These are phyloP conservation scores for Trichosporon sp. DNA, from an alignment of 1,284 basidiomycete genomes.

Conservation along the genomic window DNA sequence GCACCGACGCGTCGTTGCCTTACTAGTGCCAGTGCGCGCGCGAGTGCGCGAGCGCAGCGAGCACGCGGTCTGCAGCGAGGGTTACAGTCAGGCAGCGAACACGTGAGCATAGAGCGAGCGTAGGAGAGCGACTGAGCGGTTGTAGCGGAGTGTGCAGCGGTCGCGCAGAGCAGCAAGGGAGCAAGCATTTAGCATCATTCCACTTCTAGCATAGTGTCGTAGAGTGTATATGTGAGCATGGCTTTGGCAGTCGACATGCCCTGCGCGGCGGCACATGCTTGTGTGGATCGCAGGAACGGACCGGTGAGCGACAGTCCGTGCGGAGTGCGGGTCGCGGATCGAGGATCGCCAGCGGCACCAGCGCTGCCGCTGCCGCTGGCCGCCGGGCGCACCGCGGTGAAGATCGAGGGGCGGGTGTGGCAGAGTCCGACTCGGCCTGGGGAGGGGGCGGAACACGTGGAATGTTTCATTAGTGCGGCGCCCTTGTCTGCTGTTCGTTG, in stretches of 20 bases:
- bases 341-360: neutral
- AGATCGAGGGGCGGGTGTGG: neutral
- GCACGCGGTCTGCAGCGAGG: neutral
- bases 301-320: neutral
- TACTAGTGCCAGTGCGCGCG: neutral
- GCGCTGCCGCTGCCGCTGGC: neutral
- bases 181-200: neutral
- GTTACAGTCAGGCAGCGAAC: neutral
- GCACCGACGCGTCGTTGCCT: neutral
- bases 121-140: neutral
- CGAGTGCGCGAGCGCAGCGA: neutral
- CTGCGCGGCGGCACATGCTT: too few relatives aligned
- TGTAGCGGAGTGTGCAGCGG: neutral
- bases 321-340: too few relatives aligned
- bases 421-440: too few relatives aligned
- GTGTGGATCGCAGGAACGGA: neutral
- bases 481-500: too few relatives aligned
- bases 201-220: neutral
- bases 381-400: too few relatives aligned
- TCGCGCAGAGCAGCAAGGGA: neutral
- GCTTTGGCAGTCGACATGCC: neutral
- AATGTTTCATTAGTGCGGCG: neutral
- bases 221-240: neutral
- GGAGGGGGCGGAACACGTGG: neutral
- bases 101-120: neutral